A percentile compares a stretch with the other conserved stretches of the same genome.
phyloP scores from a whole-genome alignment of 768 basidiomycete species.

The Leccinum olivaceopallidum region DNA sequence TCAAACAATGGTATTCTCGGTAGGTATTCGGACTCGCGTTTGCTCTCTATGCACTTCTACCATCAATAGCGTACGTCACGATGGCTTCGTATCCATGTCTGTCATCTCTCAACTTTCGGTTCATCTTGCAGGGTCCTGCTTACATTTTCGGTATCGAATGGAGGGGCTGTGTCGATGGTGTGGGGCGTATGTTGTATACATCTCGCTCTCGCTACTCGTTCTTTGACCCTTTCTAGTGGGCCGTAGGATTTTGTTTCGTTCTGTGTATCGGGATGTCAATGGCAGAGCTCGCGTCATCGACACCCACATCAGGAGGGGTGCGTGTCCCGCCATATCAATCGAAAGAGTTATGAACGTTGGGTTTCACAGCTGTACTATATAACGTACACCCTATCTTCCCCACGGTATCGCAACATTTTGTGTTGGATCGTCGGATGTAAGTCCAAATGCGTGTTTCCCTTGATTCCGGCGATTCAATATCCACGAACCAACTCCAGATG shows the following conservation, averaged over 20 bases:
- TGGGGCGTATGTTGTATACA: conserved; percentile 35
- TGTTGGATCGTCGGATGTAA: conserved; percentile 53
- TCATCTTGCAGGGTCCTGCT: conserved; percentile 39
- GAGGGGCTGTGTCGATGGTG: conserved; percentile 27
- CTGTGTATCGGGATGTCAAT: conserved; percentile 38
- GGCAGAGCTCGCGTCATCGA: conserved; percentile 39
- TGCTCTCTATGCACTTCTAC: conserved; percentile 65
- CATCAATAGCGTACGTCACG: conserved; percentile 52
- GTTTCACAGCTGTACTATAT: conserved; percentile 56
- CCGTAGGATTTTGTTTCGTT: conserved; percentile 36
- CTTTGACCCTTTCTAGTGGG: conserved; percentile 28
- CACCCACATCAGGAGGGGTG: conserved; percentile 39
- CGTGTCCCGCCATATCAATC: neutral
- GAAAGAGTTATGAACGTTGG: neutral
- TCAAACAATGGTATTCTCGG: conserved; percentile 4
- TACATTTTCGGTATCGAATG: conserved; percentile 43
- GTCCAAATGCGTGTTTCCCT: neutral
- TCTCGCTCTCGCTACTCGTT: neutral
- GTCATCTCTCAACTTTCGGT: neutral
- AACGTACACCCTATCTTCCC: conserved; percentile 57
- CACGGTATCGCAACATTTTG: conserved; percentile 55
- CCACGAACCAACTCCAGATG: conserved; percentile 28
- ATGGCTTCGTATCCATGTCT: conserved; percentile 11
- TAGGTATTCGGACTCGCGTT: conserved; percentile 71
- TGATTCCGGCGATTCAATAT: neutral